Evolutionary conservation across 1,139 yeast genomes (phyloP).

Genomic region (Candida tetrigidarum): DNA sequence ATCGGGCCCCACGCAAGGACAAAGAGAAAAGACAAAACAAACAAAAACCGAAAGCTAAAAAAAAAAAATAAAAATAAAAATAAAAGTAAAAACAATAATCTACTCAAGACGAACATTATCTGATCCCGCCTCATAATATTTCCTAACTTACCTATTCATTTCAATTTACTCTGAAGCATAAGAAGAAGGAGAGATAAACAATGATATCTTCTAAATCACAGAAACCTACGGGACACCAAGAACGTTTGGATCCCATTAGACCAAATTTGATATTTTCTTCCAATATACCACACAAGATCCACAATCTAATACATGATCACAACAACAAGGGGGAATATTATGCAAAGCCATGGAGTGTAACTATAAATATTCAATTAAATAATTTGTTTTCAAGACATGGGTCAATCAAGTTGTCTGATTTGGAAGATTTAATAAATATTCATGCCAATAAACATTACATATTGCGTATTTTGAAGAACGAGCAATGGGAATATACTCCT

Average conservation of each 20-base stretch:
- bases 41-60: too few relatives aligned
- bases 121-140: too few relatives aligned
- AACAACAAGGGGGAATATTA: background rate
- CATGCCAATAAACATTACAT: constrained; percentile 8
- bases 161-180: too few relatives aligned
- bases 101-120: too few relatives aligned
- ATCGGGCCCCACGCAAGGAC: background rate
- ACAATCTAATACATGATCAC: constrained; percentile 13
- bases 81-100: background rate
- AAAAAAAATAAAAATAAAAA: too few relatives aligned
- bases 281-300: constrained; percentile 32
- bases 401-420: constrained; percentile 34
- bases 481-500: constrained; percentile 5
- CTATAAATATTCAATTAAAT: constrained; percentile 42
- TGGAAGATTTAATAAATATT: constrained; percentile 9
- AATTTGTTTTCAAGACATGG: constrained; percentile 35
- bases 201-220: background rate
- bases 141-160: background rate
- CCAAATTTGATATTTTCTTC: constrained; percentile 48
- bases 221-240: background rate
- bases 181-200: background rate
- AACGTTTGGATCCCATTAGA: constrained; percentile 21
- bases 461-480: constrained; percentile 6
- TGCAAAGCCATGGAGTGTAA: constrained; percentile 21
- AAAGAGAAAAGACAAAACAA: too few relatives aligned